phyloP scores from a whole-genome alignment of 805 yeast genomes.

The Candida xiaguanensis region DNA sequence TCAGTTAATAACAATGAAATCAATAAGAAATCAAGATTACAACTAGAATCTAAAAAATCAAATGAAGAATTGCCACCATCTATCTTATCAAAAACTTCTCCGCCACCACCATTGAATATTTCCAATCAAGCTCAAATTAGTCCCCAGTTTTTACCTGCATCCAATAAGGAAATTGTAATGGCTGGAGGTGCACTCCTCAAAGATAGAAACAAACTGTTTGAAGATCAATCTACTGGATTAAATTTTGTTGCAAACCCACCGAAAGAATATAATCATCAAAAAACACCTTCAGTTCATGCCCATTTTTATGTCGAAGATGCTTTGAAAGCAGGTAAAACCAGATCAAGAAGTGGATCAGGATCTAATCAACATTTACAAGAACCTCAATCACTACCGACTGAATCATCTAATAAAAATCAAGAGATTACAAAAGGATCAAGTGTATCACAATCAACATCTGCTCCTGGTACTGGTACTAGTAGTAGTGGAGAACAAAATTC shows the following conservation, averaged over 20 bases:
- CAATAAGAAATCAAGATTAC: conserved; percentile 2
- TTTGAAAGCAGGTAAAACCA: conserved; percentile 42
- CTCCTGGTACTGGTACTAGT: conserved; percentile 2
- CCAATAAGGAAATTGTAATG: conserved; percentile 23
- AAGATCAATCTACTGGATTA: conserved; percentile 20
- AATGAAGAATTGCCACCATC: conserved; percentile 38
- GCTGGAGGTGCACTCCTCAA: conserved; percentile 46
- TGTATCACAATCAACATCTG: neutral
- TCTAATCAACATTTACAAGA: conserved; percentile 5
- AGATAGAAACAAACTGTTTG: conserved; percentile 11
- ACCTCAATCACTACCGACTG: conserved; percentile 1
- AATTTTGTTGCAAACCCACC: conserved; percentile 31
- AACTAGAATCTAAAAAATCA: conserved; percentile 2
- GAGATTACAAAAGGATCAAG: neutral
- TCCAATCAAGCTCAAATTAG: neutral
- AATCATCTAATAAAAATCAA: neutral
- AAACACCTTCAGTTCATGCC: conserved; percentile 68
- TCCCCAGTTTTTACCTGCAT: neutral
- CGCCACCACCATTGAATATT: conserved; percentile 58
- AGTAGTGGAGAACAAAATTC: conserved; percentile 34
- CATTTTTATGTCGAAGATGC: conserved; percentile 73
- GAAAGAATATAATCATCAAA: conserved; percentile 38
- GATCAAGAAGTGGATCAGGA: conserved; percentile 38
- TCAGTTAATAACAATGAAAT: neutral
- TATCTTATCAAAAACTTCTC: conserved; percentile 62